A percentile compares a stretch with the other conserved stretches of the same genome.
These are phyloP conservation scores for Blastomyces silverae DNA, from an alignment of 2,329 filamentous ascomycete genomes.

Conservation along the genomic window DNA sequence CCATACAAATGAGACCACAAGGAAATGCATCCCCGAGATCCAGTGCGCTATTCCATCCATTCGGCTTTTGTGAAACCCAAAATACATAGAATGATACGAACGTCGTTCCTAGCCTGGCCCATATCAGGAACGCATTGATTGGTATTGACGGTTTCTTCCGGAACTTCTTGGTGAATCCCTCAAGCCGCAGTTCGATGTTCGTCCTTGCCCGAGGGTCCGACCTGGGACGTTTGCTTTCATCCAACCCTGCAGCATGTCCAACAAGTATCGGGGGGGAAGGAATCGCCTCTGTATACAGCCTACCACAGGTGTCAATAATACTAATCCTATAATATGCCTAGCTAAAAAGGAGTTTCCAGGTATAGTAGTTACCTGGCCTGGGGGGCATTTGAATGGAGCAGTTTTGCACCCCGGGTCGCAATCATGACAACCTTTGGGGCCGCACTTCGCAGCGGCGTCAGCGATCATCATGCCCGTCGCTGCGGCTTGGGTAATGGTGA, in stretches of 20 bases:
- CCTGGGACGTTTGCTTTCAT: not conserved
- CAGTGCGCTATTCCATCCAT: not conserved
- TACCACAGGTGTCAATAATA: not conserved
- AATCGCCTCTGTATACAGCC: not conserved
- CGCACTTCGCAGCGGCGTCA: no score
- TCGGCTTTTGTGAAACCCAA: not conserved
- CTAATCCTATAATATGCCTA: not conserved
- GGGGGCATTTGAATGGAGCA: not conserved
- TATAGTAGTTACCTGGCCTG: not conserved
- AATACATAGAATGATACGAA: not conserved
- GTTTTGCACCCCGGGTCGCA: not conserved
- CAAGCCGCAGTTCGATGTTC: not conserved
- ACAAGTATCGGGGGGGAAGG: not conserved
- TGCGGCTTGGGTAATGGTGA: not conserved
- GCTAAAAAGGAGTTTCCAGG: not conserved
- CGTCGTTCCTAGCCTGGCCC: not conserved
- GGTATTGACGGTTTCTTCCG: no score
- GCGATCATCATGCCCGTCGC: not conserved
- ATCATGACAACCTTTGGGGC: not conserved
- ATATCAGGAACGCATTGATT: not conserved
- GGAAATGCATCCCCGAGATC: not conserved
- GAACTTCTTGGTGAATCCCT: not conserved
- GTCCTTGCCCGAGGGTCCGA: not conserved
- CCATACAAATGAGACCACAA: not conserved
- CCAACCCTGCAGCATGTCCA: slow-evolving; percentile 2